Evolutionary conservation across 495 filamentous ascomycete genomes (phyloP).

Genomic region (Astrothelium macrocarpum): DNA sequence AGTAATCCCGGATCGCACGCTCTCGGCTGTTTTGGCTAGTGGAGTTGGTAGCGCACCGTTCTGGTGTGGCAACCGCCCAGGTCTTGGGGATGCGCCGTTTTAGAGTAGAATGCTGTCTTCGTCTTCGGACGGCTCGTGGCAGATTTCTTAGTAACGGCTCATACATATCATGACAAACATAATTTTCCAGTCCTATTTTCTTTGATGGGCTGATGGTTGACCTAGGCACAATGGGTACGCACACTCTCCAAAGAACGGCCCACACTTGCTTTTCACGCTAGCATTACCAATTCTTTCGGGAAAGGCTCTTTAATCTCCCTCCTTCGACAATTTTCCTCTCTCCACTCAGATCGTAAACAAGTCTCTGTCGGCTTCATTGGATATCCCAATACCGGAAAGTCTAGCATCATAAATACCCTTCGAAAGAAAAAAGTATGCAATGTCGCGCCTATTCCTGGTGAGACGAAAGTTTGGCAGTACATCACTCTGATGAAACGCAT

Average conservation of each 20-base stretch:
- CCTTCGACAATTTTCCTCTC: slow-evolving; percentile 74
- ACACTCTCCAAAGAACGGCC: slow-evolving; percentile 75
- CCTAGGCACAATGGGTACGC: slow-evolving; percentile 77
- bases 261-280: slow-evolving; percentile 86
- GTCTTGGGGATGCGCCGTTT: slow-evolving; percentile 58
- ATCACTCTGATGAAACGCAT: slow-evolving; percentile 95
- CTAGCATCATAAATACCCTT: slow-evolving; percentile 35
- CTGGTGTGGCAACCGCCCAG: slow-evolving; percentile 58
- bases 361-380: slow-evolving; percentile 37
- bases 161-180: slow-evolving; percentile 52
- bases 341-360: slow-evolving; percentile 87
- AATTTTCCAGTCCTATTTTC: slow-evolving; percentile 1
- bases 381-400: slow-evolving; percentile 37
- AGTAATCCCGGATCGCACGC: slow-evolving; percentile 65
- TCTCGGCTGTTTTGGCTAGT: slow-evolving; percentile 42
- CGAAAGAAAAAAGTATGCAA: slow-evolving; percentile 86
- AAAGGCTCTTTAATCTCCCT: slow-evolving; percentile 35
- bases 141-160: slow-evolving; percentile 97
- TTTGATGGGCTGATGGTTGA: slow-evolving; percentile 12
- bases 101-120: slow-evolving; percentile 74
- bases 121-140: slow-evolving; percentile 45
- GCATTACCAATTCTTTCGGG: slow-evolving; percentile 69
- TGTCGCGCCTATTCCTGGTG: slow-evolving; percentile 90
- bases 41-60: slow-evolving; percentile 69
- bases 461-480: slow-evolving; percentile 97